Percentiles rank a stretch among this genome's conserved stretches.
These are phyloP conservation scores for Litchi chinensis DNA, from an alignment of 345 rosid genomes.

Conservation along the genomic window DNA sequence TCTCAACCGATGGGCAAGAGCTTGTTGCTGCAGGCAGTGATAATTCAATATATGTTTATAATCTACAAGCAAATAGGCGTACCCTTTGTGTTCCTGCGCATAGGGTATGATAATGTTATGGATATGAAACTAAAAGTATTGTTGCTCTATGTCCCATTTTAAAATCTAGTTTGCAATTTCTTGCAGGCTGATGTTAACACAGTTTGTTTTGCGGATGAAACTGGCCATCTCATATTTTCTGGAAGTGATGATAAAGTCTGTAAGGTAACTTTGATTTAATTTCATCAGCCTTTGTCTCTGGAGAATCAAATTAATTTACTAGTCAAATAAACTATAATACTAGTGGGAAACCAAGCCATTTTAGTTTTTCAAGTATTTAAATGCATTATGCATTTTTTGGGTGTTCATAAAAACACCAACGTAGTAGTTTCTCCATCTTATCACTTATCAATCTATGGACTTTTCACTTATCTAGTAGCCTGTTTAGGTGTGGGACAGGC, in stretches of 20 bases:
- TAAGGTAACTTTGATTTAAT: constrained; percentile 44
- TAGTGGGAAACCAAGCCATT: not conserved
- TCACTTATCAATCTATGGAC: not conserved
- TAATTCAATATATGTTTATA: constrained; percentile 55
- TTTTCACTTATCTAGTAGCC: constrained; percentile 1
- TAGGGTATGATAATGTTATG: constrained; percentile 37
- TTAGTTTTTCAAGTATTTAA: not conserved
- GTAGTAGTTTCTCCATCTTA: constrained; percentile 5
- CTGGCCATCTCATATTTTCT: constrained; percentile 65
- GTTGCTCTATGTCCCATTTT: not conserved
- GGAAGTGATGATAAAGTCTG: constrained; percentile 67
- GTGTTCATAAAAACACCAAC: not conserved
- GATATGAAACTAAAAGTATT: not conserved
- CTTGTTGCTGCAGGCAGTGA: constrained; percentile 61
- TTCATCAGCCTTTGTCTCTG: not conserved
- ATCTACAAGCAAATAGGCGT: constrained; percentile 52
- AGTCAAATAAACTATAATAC: not conserved
- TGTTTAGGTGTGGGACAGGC: constrained; percentile 70
- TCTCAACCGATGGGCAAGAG: constrained; percentile 70
- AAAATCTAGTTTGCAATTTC: constrained; percentile 20
- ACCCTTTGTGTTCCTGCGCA: constrained; percentile 58
- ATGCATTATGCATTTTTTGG: not conserved
- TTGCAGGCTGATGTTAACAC: constrained; percentile 71
- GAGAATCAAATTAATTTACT: not conserved
- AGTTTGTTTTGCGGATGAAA: constrained; percentile 74